Base-by-base conservation (phyloP, 768 basidiomycete species). In the Rhodotorula babjevae region DNA sequence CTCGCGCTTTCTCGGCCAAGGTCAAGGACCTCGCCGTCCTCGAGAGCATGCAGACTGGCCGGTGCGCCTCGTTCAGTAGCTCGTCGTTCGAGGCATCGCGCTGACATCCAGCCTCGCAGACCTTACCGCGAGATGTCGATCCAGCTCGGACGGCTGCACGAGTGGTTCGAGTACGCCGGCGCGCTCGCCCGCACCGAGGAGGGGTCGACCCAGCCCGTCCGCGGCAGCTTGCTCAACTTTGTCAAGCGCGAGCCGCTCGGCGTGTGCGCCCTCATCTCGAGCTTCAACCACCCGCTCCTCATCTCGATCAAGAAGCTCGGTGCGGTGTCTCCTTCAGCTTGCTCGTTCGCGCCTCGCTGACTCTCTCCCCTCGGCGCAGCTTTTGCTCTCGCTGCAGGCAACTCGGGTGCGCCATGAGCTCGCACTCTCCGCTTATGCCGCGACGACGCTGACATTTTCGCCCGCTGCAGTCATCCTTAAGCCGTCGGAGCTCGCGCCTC, bases 301-400 rank as follows among this genome's bases (percentile, higher is more conserved):
- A 93, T 93, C 72, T 90, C 90, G 4, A 80, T 93, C 65, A 93
- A 93, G 84, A 93, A 93, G 81, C 89, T 93, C 66, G 90, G 88
- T 31, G 56, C 58, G n/a, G 25, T 56, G 2, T 7, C 29, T 16
- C 55, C 11, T 6, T 16, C n/a, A 12, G 8, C 25, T 0, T 11
- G 2, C 23, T 52, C 9, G 23, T 11, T 25, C 6, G 25, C 6
- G 23, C 11, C 50, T 12, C 2, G 25, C 50, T 52, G 25, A 52
- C 50, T 23, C 27, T 9, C 3, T 12, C 50, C 23, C 27, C 11
- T 8, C n/a, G 12, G 8, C 16, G 16, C 55, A 56, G 55, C 55
- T 15, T 56, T 56, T 9, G 62, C 61, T 7, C 57, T 70, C 18
- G 63, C 69, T 8, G 71, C 71, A 0, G 71, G 71, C 10, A 72